Percentiles rank a stretch among this genome's conserved stretches.
phyloP scores from a whole-genome alignment of 257 asterid species.

The Ajuga chamaepitys region DNA sequence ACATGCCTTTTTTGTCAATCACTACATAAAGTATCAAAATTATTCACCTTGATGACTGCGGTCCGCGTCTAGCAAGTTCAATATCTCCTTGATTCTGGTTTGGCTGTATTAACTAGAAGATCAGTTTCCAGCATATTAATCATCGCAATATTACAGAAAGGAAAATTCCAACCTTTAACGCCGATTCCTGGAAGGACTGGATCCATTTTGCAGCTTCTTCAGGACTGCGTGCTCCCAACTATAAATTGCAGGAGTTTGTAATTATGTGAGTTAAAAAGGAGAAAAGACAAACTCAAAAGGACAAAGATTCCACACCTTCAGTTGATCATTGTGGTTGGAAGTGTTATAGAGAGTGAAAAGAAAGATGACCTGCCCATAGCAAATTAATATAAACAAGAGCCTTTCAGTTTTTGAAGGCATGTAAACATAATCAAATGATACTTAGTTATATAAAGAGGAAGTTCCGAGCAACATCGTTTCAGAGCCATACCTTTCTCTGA shows the following conservation, averaged over 20 bases:
- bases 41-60: slow-evolving; percentile 57
- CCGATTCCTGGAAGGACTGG: slow-evolving; percentile 80
- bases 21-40: slow-evolving; percentile 4
- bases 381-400: slow-evolving; percentile 16
- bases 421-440: background rate
- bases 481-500: slow-evolving; percentile 62
- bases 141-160: slow-evolving; percentile 9
- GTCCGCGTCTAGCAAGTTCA: slow-evolving; percentile 35
- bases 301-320: slow-evolving; percentile 60
- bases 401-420: slow-evolving; percentile 12
- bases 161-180: slow-evolving; percentile 61
- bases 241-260: slow-evolving; percentile 22
- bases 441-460: background rate
- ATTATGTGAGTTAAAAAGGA: slow-evolving; percentile 5
- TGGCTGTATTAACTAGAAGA: slow-evolving; percentile 45
- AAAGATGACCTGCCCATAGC: slow-evolving; percentile 47
- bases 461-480: background rate
- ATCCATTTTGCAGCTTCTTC: slow-evolving; percentile 98
- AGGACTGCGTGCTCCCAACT: slow-evolving; percentile 98
- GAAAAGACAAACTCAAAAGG: slow-evolving; percentile 6
- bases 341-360: slow-evolving; percentile 67
- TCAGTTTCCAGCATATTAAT: slow-evolving; percentile 27
- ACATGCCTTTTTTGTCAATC: background rate
- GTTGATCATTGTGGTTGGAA: slow-evolving; percentile 79
- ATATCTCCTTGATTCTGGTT: slow-evolving; percentile 44